These are phyloP conservation scores for Colletotrichum ledebouriae DNA, from an alignment of 2,329 filamentous ascomycete genomes.

Conservation along the genomic window DNA sequence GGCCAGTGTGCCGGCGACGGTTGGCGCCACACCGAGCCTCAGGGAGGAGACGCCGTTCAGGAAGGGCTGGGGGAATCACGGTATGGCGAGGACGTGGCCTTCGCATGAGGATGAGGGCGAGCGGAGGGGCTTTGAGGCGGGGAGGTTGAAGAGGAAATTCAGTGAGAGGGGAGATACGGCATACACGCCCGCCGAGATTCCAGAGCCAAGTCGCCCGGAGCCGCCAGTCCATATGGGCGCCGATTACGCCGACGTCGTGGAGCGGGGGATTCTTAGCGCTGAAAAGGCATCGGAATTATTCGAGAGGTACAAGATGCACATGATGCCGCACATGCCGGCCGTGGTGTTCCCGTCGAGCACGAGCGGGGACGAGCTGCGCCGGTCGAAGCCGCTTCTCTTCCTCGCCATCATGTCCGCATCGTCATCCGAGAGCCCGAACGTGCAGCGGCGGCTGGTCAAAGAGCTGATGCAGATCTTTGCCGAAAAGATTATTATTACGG, in stretches of 20 bases:
- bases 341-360: slow-evolving; percentile 70
- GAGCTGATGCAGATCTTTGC: slow-evolving; percentile 81
- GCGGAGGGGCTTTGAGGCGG: slow-evolving; percentile 15
- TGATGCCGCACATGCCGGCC: slow-evolving; percentile 72
- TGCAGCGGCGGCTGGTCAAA: slow-evolving; percentile 73
- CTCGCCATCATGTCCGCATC: slow-evolving; percentile 78
- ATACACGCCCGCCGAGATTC: slow-evolving; percentile 6
- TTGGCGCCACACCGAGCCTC: not conserved
- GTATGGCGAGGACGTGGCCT: slow-evolving; percentile 26
- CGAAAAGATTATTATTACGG: slow-evolving; percentile 79
- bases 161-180: slow-evolving; percentile 44
- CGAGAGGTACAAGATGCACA: slow-evolving; percentile 69
- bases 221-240: slow-evolving; percentile 39
- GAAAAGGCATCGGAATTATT: slow-evolving; percentile 69
- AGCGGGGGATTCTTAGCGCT: slow-evolving; percentile 70
- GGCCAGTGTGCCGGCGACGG: slow-evolving; percentile 41
- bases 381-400: slow-evolving; percentile 75
- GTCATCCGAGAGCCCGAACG: slow-evolving; percentile 66
- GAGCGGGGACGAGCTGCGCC: slow-evolving; percentile 68
- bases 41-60: slow-evolving; percentile 34
- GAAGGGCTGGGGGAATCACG: slow-evolving; percentile 32
- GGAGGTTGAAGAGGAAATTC: slow-evolving; percentile 50
- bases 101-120: slow-evolving; percentile 20
- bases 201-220: slow-evolving; percentile 26
- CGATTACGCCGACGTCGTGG: slow-evolving; percentile 65